Base-by-base conservation (phyloP, 1,284 basidiomycete species). In the Mycena citricolor region DNA sequence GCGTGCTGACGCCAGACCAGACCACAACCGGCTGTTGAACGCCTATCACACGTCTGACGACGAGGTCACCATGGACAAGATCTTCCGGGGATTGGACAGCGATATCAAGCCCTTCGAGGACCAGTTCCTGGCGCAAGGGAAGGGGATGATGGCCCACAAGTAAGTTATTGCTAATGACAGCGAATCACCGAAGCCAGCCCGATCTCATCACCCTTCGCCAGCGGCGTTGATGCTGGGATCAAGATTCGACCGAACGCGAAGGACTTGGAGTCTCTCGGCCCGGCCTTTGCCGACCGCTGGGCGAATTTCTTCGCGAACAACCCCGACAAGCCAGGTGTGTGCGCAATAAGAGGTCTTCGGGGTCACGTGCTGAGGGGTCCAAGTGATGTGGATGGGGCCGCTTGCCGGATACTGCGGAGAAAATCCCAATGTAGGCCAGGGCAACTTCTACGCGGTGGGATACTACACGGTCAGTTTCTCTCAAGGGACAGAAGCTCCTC, bases 141-240 rank as follows among this genome's bases (percentile, higher is more conserved):
- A 64, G 16, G 76, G 76, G 6, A 47, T 73, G 20, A 63, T 79
- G 51, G 68, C 73, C 0, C 61, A 70, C 48, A 79, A 76, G 77
- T 80, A 14, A 34, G 66, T 40, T 19, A 16, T 23, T 26, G 25
- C 19, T 20, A 7, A 23, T 32, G 8, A 16, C 7, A 5, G 3
- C 12, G 5, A 25, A 12, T 23, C 22, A 44, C 8, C 24, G n/a
- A 16, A 8, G 16, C 16, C 13, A 16, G 24, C 26, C 33, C 24
- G 33, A 36, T 19, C n/a, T n/a, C n/a, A n/a, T 20, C 17, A 4
- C 14, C 22, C 12, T 20, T 4, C 12, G 4, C 17, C 32, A 77
- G 74, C 42, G 60, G 57, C 6, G 40, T 67, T 22, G 73, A 77
- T 38, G 64, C 65, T 7, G 76, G 70, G 2, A 60, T 72, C 49